Percentiles rank a stretch among this genome's conserved stretches.
Conservation (phyloP, 75 land plant species). For the Cupressus sempervirens region DNA sequence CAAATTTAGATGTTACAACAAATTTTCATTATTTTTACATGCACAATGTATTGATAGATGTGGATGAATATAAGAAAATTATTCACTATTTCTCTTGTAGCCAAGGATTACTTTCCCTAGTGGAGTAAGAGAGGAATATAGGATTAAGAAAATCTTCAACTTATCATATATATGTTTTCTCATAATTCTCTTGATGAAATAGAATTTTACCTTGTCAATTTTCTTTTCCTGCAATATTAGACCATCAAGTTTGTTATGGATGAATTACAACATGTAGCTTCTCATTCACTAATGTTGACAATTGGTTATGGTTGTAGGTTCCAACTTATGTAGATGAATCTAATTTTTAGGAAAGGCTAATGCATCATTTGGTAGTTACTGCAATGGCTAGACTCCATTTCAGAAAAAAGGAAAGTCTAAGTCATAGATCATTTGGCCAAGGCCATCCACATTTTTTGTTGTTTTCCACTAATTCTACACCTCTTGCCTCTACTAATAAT, state of each 20-base stretch:
- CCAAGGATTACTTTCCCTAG: slow-evolving; percentile 87
- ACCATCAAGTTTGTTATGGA: neutral
- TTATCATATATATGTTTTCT: slow-evolving; percentile 61
- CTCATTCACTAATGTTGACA: neutral
- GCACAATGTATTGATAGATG: no score
- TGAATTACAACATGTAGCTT: neutral
- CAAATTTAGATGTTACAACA: no score
- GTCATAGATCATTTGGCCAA: slow-evolving; percentile 46
- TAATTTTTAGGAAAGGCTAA: slow-evolving; percentile 91
- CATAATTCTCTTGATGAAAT: slow-evolving; percentile 76
- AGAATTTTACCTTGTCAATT: slow-evolving; percentile 74
- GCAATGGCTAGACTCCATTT: slow-evolving; percentile 91
- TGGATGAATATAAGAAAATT: no score
- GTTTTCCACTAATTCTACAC: slow-evolving; percentile 50
- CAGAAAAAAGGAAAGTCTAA: slow-evolving; percentile 63
- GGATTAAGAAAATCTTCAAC: slow-evolving; percentile 50
- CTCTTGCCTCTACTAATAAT: slow-evolving; percentile 20
- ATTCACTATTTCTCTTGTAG: slow-evolving; percentile 31
- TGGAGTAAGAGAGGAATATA: slow-evolving; percentile 75
- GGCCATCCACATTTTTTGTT: slow-evolving; percentile 61
- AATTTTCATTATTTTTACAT: no score
- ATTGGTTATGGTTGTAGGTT: slow-evolving; percentile 40
- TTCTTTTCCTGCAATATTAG: neutral
- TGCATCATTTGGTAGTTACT: slow-evolving; percentile 92
- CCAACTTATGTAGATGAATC: slow-evolving; percentile 74